A percentile compares a stretch with the other conserved stretches of the same genome.
phyloP scores from a whole-genome alignment of 768 basidiomycete species.

The Plicaturopsis crispa region DNA sequence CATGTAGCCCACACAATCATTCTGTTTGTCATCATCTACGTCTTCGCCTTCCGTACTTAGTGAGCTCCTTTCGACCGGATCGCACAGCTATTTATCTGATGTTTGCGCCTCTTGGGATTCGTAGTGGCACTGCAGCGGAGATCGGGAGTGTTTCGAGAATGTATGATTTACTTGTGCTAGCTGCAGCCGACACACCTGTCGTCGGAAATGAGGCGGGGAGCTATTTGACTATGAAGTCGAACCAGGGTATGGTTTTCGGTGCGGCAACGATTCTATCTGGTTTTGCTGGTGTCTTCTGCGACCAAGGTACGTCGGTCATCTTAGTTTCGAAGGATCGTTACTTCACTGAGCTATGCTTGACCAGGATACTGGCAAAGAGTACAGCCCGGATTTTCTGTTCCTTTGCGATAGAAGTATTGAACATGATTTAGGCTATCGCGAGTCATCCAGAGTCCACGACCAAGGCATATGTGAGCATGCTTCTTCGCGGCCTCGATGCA shows the following conservation, averaged over 20 bases:
- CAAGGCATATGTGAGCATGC: constrained; percentile 35
- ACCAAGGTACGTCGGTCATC: constrained; percentile 29
- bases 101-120: constrained; percentile 10
- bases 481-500: not conserved
- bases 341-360: constrained; percentile 5
- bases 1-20: constrained; percentile 41
- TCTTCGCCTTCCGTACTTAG: constrained; percentile 25
- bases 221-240: constrained; percentile 51
- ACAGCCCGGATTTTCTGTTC: constrained; percentile 2
- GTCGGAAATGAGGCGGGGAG: constrained; percentile 41
- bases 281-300: constrained; percentile 41
- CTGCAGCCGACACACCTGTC: constrained; percentile 37
- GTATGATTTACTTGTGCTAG: constrained; percentile 40
- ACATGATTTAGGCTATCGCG: constrained; percentile 33
- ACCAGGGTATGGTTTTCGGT: constrained; percentile 35
- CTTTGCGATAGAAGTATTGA: not conserved
- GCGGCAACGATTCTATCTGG: constrained; percentile 30
- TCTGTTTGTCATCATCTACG: constrained; percentile 31
- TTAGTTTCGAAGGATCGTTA: not conserved
- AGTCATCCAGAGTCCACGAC: constrained; percentile 43
- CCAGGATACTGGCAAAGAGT: constrained; percentile 48
- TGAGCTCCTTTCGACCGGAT: constrained; percentile 13
- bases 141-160: constrained; percentile 31
- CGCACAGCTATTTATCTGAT: constrained; percentile 3
- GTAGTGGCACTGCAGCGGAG: constrained; percentile 27